A percentile compares a stretch with the other conserved stretches of the same genome.
Evolutionary conservation across 176 grass and related monocot species (phyloP).

Genomic region (Bonia amplexicaulis): DNA sequence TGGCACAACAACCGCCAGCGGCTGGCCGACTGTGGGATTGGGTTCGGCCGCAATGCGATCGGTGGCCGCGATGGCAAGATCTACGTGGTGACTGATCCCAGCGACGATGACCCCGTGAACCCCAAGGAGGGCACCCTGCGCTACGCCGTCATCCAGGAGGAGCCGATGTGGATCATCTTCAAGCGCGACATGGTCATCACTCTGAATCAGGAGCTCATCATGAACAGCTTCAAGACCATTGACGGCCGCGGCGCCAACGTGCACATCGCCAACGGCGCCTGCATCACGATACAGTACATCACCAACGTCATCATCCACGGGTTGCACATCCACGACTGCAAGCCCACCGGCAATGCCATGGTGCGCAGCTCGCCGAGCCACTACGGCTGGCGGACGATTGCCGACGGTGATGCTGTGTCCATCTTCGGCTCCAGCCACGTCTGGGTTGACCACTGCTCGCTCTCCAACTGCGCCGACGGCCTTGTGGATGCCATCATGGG

Average conservation of each 20-base stretch:
- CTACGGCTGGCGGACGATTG: conserved; percentile 83
- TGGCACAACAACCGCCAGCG: conserved; percentile 76
- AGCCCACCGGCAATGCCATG: conserved; percentile 84
- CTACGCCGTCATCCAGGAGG: conserved; percentile 61
- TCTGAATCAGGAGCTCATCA: conserved; percentile 71
- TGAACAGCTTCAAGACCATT: conserved; percentile 96
- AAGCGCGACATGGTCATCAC: conserved; percentile 91
- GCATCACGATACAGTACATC: conserved; percentile 77
- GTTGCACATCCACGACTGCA: conserved; percentile 81
- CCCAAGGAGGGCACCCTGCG: conserved; percentile 68
- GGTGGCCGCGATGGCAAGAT: conserved; percentile 68
- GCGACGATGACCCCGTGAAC: conserved; percentile 60
- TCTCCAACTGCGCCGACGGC: conserved; percentile 81
- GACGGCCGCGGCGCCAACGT: conserved; percentile 73
- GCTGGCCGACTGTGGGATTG: conserved; percentile 70
- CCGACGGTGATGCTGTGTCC: conserved; percentile 72
- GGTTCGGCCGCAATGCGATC: conserved; percentile 76
- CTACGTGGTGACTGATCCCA: conserved; percentile 64
- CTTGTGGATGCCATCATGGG: conserved; percentile 86
- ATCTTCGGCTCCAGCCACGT: conserved; percentile 80
- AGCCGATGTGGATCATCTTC: conserved; percentile 94
- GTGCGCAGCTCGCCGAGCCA: conserved; percentile 76
- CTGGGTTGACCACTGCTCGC: conserved; percentile 85
- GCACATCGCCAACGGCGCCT: conserved; percentile 76
- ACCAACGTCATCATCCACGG: conserved; percentile 85